phyloP scores from a whole-genome alignment of 176 grass and related monocot species.

The Puya raimondii region DNA sequence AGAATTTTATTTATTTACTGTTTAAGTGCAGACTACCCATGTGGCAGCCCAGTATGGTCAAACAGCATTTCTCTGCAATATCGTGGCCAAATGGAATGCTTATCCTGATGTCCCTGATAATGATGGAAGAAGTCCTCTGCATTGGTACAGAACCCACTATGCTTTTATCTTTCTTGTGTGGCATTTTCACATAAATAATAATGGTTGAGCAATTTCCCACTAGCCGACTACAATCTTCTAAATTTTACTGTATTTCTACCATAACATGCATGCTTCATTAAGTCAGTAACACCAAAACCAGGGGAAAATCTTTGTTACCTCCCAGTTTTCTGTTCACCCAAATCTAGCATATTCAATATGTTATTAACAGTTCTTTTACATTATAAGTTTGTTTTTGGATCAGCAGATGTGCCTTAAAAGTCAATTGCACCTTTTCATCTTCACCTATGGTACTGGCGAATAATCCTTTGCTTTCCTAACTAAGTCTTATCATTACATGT shows the following conservation, averaged over 20 bases:
- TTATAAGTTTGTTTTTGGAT: background rate
- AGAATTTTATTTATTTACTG: background rate
- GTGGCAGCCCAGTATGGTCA: conserved; percentile 97
- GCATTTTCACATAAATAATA: too few relatives aligned
- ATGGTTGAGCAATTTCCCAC: too few relatives aligned
- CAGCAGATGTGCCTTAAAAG: background rate
- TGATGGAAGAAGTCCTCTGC: conserved; percentile 92
- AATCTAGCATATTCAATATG: background rate
- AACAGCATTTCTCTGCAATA: conserved; percentile 68
- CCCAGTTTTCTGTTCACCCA: background rate
- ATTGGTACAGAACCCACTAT: conserved; percentile 54
- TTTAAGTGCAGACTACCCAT: conserved; percentile 62
- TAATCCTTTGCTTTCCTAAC: background rate
- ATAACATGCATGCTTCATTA: too few relatives aligned
- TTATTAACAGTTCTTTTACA: background rate
- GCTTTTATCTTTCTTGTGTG: background rate
- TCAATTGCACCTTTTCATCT: background rate
- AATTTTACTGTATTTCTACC: too few relatives aligned
- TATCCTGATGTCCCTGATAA: conserved; percentile 94
- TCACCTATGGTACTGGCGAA: background rate
- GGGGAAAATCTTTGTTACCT: background rate
- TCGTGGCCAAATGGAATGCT: conserved; percentile 96
- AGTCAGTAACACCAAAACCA: too few relatives aligned
- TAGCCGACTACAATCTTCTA: too few relatives aligned
- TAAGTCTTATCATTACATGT: background rate